A percentile compares a stretch with the other conserved stretches of the same genome.
These are phyloP conservation scores for Orbilia javanica DNA, from an alignment of 2,329 filamentous ascomycete genomes.

Conservation along the genomic window DNA sequence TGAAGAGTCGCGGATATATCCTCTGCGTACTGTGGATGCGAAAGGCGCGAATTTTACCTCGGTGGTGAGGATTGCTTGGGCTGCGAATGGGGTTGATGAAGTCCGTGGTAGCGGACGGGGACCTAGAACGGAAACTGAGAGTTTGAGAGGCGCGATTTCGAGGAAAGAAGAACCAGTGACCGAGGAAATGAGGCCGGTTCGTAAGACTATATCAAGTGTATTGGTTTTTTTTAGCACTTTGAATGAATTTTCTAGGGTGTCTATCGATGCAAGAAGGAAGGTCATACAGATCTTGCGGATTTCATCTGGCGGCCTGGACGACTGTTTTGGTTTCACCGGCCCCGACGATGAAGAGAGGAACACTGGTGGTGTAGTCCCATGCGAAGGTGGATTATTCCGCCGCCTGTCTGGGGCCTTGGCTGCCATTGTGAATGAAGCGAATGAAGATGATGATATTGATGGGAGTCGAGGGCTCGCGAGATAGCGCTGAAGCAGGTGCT, in stretches of 20 bases:
- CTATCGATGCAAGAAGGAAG: neutral
- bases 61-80: constrained; percentile 89
- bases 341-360: constrained; percentile 71
- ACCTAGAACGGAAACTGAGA: constrained; percentile 92
- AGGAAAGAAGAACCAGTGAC: constrained; percentile 93
- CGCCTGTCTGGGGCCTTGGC: constrained; percentile 75
- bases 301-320: constrained; percentile 73
- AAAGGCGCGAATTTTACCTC: constrained; percentile 98
- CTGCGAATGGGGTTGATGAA: constrained; percentile 84
- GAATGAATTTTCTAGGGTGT: constrained; percentile 18
- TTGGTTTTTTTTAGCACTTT: constrained; percentile 9
- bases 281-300: constrained; percentile 87
- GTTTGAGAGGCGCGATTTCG: constrained; percentile 79
- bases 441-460: neutral
- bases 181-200: constrained; percentile 87
- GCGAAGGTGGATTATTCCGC: constrained; percentile 87
- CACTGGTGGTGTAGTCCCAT: constrained; percentile 79
- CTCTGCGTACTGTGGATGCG: constrained; percentile 80
- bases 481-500: constrained; percentile 13
- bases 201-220: constrained; percentile 66
- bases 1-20: constrained; percentile 85
- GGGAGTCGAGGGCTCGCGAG: constrained; percentile 24
- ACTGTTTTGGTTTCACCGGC: constrained; percentile 18
- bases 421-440: constrained; percentile 35
- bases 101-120: constrained; percentile 85